Conservation (phyloP, 2,329 filamentous ascomycete species). For the Fusarium setosum region DNA sequence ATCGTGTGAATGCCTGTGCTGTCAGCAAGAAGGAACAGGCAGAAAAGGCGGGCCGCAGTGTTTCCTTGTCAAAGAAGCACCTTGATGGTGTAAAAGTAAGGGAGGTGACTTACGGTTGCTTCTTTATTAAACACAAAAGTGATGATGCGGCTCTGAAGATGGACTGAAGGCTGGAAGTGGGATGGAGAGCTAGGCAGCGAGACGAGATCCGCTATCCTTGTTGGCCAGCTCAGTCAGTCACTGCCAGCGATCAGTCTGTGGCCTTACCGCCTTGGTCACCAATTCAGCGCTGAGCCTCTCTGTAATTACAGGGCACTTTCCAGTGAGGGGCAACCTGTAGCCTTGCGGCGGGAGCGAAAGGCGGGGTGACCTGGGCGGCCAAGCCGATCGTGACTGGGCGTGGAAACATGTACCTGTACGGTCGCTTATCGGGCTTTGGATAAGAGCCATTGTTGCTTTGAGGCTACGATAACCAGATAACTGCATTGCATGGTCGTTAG, state of each 20-base stretch:
- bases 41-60: not conserved
- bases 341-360: not conserved
- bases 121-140: constrained; percentile 8
- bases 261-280: not conserved
- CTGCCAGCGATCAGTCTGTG: not conserved
- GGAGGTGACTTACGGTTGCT: constrained; percentile 7
- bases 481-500: too few relatives aligned
- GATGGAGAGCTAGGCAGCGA: constrained; percentile 6
- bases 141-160: constrained; percentile 34
- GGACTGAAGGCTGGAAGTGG: constrained; percentile 20
- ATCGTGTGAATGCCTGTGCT: constrained; percentile 5
- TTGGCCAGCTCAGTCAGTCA: constrained; percentile 15
- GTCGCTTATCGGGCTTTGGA: not conserved
- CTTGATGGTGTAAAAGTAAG: constrained; percentile 26
- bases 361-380: constrained; percentile 8
- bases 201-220: constrained; percentile 6
- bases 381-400: not conserved
- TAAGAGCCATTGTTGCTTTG: not conserved
- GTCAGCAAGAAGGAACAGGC: constrained; percentile 13
- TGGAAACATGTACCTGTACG: not conserved
- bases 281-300: not conserved
- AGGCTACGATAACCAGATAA: not conserved
- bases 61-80: constrained; percentile 11
- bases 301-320: constrained; percentile 13
- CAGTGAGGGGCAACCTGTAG: constrained; percentile 9